Base-by-base conservation (phyloP, 2,329 filamentous ascomycete genomes). In the Trichophyton schoenleinii region DNA sequence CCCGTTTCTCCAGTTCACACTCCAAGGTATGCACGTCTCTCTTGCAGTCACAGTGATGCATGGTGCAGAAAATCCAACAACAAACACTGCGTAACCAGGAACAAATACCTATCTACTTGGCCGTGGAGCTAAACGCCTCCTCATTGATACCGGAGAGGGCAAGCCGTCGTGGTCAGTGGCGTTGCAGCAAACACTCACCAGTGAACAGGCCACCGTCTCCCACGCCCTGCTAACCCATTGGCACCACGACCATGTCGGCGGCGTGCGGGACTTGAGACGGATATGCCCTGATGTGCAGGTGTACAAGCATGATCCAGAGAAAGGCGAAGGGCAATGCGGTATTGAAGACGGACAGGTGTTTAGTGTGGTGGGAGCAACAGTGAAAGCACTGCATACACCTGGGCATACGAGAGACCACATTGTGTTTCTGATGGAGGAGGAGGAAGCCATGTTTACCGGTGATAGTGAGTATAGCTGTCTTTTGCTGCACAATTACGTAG, bases 41-140 rank as follows among this genome's bases (percentile, higher is more conserved):
- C 31, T 13, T 25, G 28, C 49, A 6, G 9, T 34, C 41, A 31
- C 38, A n/a, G 18, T 31, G 42, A 6, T 53, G 6, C 28, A 53
- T 34, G 13, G 8, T 44, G 41, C 34, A 38, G 34, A 13, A 13
- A 34, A 25, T 2, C 9, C 8, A n/a, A 20, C n/a, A 20, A 28
- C 18, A 20, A 28, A 58, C 31, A 13, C 11, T 41, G 11, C 34
- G 31, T 11, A 6, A 58, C 41, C 66, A 82, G 80, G 91, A 64
- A 96, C 94, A 67, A 99, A 99, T 73, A 99, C 94, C 38, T 99
- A 99, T 73, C 81, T 99, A 18, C 70, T 99, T 63, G 94, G 94
- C 62, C 85, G 82, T 5, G 92, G 91, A 2, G 72, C 77, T 4
- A 75, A 77, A 5, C 85, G 94, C 8, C 80, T 97, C 62, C 82